phyloP scores from a whole-genome alignment of 345 rosid genomes.

The Aquilaria malaccensis region DNA sequence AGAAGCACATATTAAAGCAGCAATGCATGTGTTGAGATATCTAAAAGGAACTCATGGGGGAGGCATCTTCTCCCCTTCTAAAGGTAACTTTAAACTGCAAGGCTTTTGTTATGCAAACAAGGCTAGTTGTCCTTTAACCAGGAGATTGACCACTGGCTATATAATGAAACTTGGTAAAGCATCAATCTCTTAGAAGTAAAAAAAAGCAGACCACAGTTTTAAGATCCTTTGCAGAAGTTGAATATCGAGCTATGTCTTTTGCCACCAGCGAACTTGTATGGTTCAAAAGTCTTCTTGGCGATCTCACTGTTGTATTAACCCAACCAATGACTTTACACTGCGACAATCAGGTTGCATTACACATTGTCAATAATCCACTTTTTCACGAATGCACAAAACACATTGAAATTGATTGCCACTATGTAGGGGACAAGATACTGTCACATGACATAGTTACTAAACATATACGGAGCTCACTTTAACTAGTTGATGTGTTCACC shows the following conservation, averaged over 20 bases:
- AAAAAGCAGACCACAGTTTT: background rate
- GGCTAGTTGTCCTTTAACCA: background rate
- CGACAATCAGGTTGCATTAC: background rate
- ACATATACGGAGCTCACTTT: no score
- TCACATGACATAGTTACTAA: background rate
- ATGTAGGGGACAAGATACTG: background rate
- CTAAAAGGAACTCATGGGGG: background rate
- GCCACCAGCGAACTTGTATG: background rate
- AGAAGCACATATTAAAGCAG: background rate
- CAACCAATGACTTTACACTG: background rate
- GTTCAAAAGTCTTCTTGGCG: background rate
- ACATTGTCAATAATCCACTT: background rate
- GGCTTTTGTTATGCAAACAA: conserved; percentile 11
- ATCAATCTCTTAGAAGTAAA: background rate
- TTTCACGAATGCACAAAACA: background rate
- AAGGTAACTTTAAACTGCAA: background rate
- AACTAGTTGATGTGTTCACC: background rate
- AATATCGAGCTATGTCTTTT: background rate
- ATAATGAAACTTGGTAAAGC: background rate
- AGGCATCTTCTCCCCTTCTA: background rate
- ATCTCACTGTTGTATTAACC: background rate
- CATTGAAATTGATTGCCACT: background rate
- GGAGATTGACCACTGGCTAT: background rate
- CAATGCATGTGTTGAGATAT: background rate
- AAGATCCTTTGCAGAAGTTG: background rate